Conservation (phyloP, 2,329 filamentous ascomycete species). For the Xylaria digitata region DNA sequence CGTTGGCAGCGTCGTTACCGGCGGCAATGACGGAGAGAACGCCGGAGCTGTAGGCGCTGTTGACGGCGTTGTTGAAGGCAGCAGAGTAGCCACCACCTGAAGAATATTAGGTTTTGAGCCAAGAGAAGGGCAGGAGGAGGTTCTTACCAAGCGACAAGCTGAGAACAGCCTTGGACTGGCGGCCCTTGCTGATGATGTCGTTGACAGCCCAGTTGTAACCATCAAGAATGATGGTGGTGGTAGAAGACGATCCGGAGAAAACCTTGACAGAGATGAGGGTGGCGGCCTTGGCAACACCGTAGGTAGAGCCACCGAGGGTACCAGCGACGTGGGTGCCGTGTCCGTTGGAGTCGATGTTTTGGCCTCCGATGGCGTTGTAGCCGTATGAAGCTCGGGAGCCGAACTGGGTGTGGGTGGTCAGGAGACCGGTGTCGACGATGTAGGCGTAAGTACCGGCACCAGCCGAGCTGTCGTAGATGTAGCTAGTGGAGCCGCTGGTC, state of each 20-base stretch:
- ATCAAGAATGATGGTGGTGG: conserved; percentile 46
- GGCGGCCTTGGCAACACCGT: conserved; percentile 58
- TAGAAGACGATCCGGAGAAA: conserved; percentile 48
- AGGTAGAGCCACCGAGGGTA: conserved; percentile 57
- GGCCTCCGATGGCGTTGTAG: conserved; percentile 47
- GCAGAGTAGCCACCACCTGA: conserved; percentile 55
- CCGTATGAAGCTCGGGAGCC: conserved; percentile 53
- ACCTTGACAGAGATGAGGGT: conserved; percentile 59
- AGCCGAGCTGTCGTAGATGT: conserved; percentile 56
- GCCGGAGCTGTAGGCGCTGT: conserved; percentile 58
- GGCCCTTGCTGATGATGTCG: conserved; percentile 57
- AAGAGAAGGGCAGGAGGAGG: background rate
- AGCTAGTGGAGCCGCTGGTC: conserved; percentile 50
- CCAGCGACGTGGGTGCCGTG: conserved; percentile 62
- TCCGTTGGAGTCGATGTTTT: conserved; percentile 52
- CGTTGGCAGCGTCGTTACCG: conserved; percentile 61
- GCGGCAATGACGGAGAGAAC: conserved; percentile 67
- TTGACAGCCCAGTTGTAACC: conserved; percentile 56
- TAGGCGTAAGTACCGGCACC: conserved; percentile 60
- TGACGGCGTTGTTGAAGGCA: conserved; percentile 63
- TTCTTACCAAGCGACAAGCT: conserved; percentile 63
- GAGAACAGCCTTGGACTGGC: conserved; percentile 59
- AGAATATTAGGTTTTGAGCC: conserved; percentile 11
- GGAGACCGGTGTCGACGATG: conserved; percentile 66
- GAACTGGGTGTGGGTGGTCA: conserved; percentile 57